Evolutionary conservation across 1,139 yeast genomes (phyloP).

Genomic region (Meyerozyma carpophila): DNA sequence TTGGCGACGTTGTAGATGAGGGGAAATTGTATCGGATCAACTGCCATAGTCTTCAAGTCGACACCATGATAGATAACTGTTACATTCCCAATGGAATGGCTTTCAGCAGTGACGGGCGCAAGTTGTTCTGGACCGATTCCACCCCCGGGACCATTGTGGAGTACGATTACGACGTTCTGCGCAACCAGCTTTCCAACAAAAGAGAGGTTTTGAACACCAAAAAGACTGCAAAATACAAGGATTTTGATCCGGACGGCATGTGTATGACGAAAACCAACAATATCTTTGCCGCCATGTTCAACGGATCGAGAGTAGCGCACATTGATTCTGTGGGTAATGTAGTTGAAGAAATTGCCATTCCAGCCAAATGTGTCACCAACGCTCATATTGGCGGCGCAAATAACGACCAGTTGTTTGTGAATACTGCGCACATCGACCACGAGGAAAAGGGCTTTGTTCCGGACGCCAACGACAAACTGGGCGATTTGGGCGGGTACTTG

Average conservation of each 20-base stretch:
- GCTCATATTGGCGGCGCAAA: conserved; percentile 65
- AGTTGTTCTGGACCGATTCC: conserved; percentile 72
- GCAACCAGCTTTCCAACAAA: conserved; percentile 43
- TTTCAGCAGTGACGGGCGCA: conserved; percentile 48
- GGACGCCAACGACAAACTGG: conserved; percentile 20
- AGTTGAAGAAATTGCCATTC: conserved; percentile 49
- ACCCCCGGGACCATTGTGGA: conserved; percentile 52
- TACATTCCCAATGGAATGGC: conserved; percentile 77
- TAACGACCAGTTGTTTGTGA: conserved; percentile 56
- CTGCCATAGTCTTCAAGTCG: conserved; percentile 26
- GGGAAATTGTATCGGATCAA: conserved; percentile 42
- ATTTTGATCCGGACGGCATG: conserved; percentile 70
- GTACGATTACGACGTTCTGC: conserved; percentile 50
- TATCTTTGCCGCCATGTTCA: conserved; percentile 67
- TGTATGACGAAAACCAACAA: conserved; percentile 57
- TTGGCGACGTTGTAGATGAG: conserved; percentile 13
- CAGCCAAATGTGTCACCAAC: conserved; percentile 63
- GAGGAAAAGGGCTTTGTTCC: conserved; percentile 24
- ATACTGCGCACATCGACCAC: conserved; percentile 56
- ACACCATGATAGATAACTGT: conserved; percentile 21
- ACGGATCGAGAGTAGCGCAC: conserved; percentile 51
- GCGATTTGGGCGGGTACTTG: conserved; percentile 54
- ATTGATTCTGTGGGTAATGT: conserved; percentile 47
- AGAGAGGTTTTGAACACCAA: conserved; percentile 37
- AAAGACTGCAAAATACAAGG: conserved; percentile 23